These are phyloP conservation scores for Paramecium tetraurelia DNA, from an alignment of 73 alveolate genomes.

Conservation along the genomic window DNA sequence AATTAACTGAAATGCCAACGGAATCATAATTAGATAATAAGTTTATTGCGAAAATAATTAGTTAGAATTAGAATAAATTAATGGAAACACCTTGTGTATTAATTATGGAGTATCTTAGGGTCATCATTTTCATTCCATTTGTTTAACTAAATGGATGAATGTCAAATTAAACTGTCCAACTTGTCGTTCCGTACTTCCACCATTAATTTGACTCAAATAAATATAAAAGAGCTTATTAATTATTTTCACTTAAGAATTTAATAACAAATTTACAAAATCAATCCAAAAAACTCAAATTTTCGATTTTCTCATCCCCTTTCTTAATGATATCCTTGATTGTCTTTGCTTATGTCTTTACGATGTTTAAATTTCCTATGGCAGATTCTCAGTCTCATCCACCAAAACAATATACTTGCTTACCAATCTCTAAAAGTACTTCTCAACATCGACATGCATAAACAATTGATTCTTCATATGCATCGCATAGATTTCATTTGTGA, in stretches of 20 bases:
- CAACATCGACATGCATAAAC: background rate
- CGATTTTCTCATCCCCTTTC: background rate
- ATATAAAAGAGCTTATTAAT: background rate
- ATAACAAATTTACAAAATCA: background rate
- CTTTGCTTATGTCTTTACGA: background rate
- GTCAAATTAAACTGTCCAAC: constrained; percentile 75
- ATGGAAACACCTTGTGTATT: constrained; percentile 57
- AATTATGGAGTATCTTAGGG: background rate
- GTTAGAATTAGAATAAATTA: constrained; percentile 6
- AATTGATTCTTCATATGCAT: background rate
- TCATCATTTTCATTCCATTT: constrained; percentile 75
- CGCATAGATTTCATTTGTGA: background rate
- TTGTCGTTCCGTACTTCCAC: constrained; percentile 64
- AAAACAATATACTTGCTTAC: background rate
- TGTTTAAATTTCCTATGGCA: background rate
- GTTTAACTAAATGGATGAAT: constrained; percentile 74
- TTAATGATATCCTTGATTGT: background rate
- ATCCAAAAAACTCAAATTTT: background rate
- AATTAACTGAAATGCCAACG: background rate
- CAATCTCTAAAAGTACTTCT: background rate
- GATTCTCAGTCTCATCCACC: background rate
- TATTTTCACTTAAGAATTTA: background rate
- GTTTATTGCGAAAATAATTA: background rate
- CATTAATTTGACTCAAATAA: background rate
- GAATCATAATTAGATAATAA: background rate